Percentiles rank a stretch among this genome's conserved stretches.
These are phyloP conservation scores for Eucommia ulmoides DNA, from an alignment of 257 asterid species.

Conservation along the genomic window DNA sequence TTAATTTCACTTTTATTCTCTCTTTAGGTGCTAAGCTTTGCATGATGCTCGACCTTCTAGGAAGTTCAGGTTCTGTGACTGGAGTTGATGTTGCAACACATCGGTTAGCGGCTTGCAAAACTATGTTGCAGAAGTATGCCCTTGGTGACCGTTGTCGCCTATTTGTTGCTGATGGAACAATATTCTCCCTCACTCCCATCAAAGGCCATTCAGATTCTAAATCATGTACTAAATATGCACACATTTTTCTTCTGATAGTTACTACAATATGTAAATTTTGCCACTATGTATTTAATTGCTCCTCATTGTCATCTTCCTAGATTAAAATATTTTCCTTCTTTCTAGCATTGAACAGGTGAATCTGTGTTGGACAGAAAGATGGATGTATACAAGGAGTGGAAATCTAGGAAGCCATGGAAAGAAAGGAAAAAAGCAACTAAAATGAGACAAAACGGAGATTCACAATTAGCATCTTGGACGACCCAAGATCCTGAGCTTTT, in stretches of 20 bases:
- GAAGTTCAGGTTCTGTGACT: slow-evolving; percentile 73
- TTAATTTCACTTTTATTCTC: background rate
- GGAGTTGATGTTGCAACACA: slow-evolving; percentile 86
- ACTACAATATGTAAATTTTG: too few relatives aligned
- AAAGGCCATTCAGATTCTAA: slow-evolving; percentile 24
- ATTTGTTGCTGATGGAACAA: slow-evolving; percentile 91
- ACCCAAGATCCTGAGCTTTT: background rate
- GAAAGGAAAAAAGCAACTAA: background rate
- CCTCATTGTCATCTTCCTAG: too few relatives aligned
- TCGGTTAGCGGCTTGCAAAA: slow-evolving; percentile 89
- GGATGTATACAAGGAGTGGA: background rate
- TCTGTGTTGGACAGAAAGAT: too few relatives aligned
- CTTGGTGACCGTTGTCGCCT: slow-evolving; percentile 78
- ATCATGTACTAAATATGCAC: slow-evolving; percentile 39
- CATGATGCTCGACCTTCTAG: slow-evolving; percentile 79
- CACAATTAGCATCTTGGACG: background rate
- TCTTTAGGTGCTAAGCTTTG: slow-evolving; percentile 91
- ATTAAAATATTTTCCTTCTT: too few relatives aligned
- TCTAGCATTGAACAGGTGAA: too few relatives aligned
- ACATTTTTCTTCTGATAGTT: too few relatives aligned
- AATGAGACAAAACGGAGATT: background rate
- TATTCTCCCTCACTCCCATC: slow-evolving; percentile 55
- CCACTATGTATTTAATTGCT: too few relatives aligned
- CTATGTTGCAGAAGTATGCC: slow-evolving; percentile 66
- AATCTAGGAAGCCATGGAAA: background rate